Percentiles rank a stretch among this genome's conserved stretches.
Evolutionary conservation across 768 basidiomycete species (phyloP).

Genomic region (Hygrocybe coccinea): DNA sequence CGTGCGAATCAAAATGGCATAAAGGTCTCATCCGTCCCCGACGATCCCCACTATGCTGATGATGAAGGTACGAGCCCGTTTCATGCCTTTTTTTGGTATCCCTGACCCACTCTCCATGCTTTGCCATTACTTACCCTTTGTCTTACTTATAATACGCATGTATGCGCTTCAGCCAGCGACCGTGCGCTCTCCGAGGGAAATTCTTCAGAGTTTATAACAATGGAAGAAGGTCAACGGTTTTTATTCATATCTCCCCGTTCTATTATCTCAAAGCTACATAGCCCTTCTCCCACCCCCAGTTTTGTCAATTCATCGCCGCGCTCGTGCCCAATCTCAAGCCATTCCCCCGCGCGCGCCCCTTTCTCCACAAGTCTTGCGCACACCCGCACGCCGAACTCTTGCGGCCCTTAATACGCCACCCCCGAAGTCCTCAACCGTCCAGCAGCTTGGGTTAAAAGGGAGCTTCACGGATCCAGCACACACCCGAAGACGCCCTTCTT

Average conservation of each 20-base stretch:
- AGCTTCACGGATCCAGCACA: slow-evolving; percentile 69
- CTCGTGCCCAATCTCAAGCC: slow-evolving; percentile 57
- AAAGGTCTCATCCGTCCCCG: slow-evolving; percentile 50
- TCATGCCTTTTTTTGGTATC: background rate
- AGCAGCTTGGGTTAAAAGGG: slow-evolving; percentile 60
- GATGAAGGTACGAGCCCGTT: slow-evolving; percentile 39
- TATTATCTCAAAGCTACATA: background rate
- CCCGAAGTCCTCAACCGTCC: slow-evolving; percentile 52
- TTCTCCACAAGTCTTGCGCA: slow-evolving; percentile 35
- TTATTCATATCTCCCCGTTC: background rate
- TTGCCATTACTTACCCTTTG: background rate
- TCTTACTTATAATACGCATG: slow-evolving; percentile 29
- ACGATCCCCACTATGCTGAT: slow-evolving; percentile 44
- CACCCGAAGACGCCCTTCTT: slow-evolving; percentile 33
- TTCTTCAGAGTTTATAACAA: slow-evolving; percentile 42
- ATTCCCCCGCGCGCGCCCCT: slow-evolving; percentile 32
- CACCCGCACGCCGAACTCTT: slow-evolving; percentile 25
- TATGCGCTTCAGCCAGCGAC: slow-evolving; percentile 41
- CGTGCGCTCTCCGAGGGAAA: slow-evolving; percentile 46
- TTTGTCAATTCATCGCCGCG: slow-evolving; percentile 47
- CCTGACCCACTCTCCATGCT: slow-evolving; percentile 10
- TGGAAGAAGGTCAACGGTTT: slow-evolving; percentile 44
- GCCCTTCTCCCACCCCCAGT: slow-evolving; percentile 55
- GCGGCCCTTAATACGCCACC: slow-evolving; percentile 54
- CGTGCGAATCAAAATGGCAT: slow-evolving; percentile 69